A percentile compares a stretch with the other conserved stretches of the same genome.
phyloP scores from a whole-genome alignment of 2,329 filamentous ascomycete species.

The Talaromyces sp. region DNA sequence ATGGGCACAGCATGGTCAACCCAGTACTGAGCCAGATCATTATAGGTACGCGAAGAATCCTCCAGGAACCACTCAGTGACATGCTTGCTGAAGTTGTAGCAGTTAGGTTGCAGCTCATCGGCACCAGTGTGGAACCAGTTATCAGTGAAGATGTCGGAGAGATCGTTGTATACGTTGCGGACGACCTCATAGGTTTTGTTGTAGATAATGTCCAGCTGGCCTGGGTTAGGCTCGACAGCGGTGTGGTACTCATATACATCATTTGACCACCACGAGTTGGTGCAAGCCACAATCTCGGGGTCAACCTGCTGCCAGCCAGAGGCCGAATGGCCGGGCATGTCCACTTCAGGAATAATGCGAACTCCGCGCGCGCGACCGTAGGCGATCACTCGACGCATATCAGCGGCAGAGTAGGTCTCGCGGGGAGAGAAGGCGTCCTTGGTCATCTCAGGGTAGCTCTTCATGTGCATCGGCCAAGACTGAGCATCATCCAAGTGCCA shows the following conservation, averaged over 20 bases:
- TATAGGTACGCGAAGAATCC: slow-evolving; percentile 54
- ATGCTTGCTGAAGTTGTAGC: slow-evolving; percentile 60
- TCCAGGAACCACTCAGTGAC: slow-evolving; percentile 55
- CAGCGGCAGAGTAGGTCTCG: slow-evolving; percentile 50
- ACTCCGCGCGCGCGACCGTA: slow-evolving; percentile 60
- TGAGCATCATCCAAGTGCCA: slow-evolving; percentile 61
- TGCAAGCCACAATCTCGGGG: slow-evolving; percentile 58
- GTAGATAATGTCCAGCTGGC: slow-evolving; percentile 60
- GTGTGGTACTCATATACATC: slow-evolving; percentile 59
- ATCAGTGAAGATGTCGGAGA: slow-evolving; percentile 55
- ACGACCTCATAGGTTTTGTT: slow-evolving; percentile 60
- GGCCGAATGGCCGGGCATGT: slow-evolving; percentile 63
- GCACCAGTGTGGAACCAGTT: slow-evolving; percentile 60
- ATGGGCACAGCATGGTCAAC: slow-evolving; percentile 56
- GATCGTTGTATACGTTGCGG: slow-evolving; percentile 56
- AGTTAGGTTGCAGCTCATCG: slow-evolving; percentile 58
- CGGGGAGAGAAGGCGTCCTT: slow-evolving; percentile 57
- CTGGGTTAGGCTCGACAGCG: slow-evolving; percentile 59
- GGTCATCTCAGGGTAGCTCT: slow-evolving; percentile 55
- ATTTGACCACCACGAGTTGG: slow-evolving; percentile 64
- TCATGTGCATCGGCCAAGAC: slow-evolving; percentile 58
- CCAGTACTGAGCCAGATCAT: slow-evolving; percentile 59
- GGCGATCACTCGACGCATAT: slow-evolving; percentile 49
- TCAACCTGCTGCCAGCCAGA: slow-evolving; percentile 61
- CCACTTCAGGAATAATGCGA: slow-evolving; percentile 64